These are phyloP conservation scores for Elongisporangium senticosum DNA, from an alignment of 352 stramenopile genomes.

Conservation along the genomic window DNA sequence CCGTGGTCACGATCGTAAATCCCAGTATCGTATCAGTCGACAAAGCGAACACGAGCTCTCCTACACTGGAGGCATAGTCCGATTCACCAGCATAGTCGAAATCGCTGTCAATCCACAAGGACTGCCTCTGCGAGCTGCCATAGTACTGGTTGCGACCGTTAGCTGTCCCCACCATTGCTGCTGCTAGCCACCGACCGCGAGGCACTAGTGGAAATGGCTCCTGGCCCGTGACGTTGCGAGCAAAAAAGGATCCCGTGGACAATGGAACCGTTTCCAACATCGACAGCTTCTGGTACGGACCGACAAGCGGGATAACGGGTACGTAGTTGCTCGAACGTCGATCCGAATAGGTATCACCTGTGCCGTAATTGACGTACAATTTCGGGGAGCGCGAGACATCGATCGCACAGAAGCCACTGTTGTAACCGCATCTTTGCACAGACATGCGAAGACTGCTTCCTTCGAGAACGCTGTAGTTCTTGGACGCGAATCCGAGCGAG, in stretches of 20 bases:
- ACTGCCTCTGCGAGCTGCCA: conserved; percentile 73
- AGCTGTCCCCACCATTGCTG: conserved; percentile 75
- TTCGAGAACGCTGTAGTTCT: conserved; percentile 83
- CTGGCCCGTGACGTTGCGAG: conserved; percentile 46
- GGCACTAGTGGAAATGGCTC: conserved; percentile 73
- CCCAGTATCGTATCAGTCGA: conserved; percentile 37
- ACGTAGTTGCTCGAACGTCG: conserved; percentile 46
- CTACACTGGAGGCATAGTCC: conserved; percentile 80
- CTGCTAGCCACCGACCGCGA: conserved; percentile 46
- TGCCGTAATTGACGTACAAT: conserved; percentile 69
- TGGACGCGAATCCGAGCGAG: conserved; percentile 65
- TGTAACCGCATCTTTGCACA: conserved; percentile 57
- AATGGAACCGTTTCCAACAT: conserved; percentile 51
- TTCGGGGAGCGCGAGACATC: conserved; percentile 38
- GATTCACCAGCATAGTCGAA: conserved; percentile 89
- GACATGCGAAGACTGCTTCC: conserved; percentile 71
- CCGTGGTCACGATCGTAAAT: conserved; percentile 83
- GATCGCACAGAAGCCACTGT: conserved; percentile 54
- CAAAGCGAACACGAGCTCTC: conserved; percentile 60
- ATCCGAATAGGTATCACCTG: conserved; percentile 67
- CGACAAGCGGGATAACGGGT: conserved; percentile 28
- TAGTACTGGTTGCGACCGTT: conserved; percentile 89
- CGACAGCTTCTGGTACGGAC: conserved; percentile 55
- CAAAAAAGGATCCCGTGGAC: conserved; percentile 41
- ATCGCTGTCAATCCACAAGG: conserved; percentile 64